phyloP scores from a whole-genome alignment of 257 asterid species.

The Penstemon newberryi region DNA sequence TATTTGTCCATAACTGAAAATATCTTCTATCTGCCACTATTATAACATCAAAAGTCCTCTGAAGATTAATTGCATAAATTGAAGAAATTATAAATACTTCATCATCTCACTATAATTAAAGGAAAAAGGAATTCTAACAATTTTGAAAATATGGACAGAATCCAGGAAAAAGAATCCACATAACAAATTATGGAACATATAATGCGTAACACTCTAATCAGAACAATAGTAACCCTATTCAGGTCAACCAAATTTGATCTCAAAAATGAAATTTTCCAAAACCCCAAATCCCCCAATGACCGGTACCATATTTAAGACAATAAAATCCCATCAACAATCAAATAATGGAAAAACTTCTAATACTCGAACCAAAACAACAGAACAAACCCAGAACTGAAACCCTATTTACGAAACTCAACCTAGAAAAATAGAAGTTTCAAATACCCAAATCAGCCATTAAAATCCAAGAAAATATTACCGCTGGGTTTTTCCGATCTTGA shows the following conservation, averaged over 20 bases:
- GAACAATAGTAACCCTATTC: too few relatives aligned
- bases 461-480: neutral
- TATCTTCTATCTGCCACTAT: neutral
- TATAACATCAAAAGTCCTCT: neutral
- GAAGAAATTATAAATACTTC: neutral
- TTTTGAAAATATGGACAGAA: too few relatives aligned
- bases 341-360: conserved; percentile 9
- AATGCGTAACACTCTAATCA: too few relatives aligned
- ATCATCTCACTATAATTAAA: neutral
- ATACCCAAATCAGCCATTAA: conserved; percentile 4
- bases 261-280: too few relatives aligned
- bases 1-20: neutral
- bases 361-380: too few relatives aligned
- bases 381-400: neutral
- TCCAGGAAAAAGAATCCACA: too few relatives aligned
- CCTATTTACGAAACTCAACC: too few relatives aligned
- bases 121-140: neutral
- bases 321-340: neutral
- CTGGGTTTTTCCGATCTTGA: conserved; percentile 45
- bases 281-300: too few relatives aligned
- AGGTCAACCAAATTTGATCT: too few relatives aligned
- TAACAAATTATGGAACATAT: too few relatives aligned
- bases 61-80: neutral
- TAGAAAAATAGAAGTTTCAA: too few relatives aligned
- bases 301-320: neutral